phyloP scores from a whole-genome alignment of 75 land plant species.

The Cupressus sempervirens region DNA sequence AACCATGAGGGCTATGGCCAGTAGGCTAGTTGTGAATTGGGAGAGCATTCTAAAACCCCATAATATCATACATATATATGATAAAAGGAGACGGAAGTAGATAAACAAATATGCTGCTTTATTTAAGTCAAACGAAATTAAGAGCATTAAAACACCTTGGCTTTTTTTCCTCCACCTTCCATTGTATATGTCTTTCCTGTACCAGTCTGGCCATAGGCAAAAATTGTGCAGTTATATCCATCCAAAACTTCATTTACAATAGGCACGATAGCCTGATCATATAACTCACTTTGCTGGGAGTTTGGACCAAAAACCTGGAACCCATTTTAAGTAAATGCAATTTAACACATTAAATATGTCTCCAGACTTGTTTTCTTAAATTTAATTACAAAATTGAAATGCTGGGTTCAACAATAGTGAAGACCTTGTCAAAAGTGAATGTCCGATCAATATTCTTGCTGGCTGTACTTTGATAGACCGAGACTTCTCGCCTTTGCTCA shows the following conservation, averaged over 20 bases:
- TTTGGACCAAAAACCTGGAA: conserved; percentile 88
- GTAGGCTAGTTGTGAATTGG: not conserved
- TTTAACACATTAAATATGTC: not conserved
- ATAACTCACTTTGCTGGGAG: conserved; percentile 74
- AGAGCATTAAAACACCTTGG: conserved; percentile 49
- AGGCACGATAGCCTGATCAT: conserved; percentile 82
- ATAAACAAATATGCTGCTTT: not conserved
- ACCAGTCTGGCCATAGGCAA: conserved; percentile 99
- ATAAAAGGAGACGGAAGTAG: not conserved
- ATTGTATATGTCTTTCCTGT: conserved; percentile 99
- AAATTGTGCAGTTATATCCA: conserved; percentile 95
- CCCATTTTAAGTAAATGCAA: not conserved
- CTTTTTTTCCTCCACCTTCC: conserved; percentile 86
- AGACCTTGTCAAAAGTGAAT: conserved; percentile 94
- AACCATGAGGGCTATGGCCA: not conserved
- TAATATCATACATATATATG: not conserved
- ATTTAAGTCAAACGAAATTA: not conserved
- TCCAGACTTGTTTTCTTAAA: not conserved
- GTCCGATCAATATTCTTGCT: conserved; percentile 83
- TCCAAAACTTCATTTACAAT: conserved; percentile 96
- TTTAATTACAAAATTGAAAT: not conserved
- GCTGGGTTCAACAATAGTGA: not conserved
- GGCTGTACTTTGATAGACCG: conserved; percentile 57
- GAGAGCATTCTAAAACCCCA: not conserved
- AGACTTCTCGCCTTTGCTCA: conserved; percentile 80